Evolutionary conservation across 495 filamentous ascomycete species (phyloP), one percentile per base, ranked within the genome.

Genomic region (Chaetomium tenue): DNA sequence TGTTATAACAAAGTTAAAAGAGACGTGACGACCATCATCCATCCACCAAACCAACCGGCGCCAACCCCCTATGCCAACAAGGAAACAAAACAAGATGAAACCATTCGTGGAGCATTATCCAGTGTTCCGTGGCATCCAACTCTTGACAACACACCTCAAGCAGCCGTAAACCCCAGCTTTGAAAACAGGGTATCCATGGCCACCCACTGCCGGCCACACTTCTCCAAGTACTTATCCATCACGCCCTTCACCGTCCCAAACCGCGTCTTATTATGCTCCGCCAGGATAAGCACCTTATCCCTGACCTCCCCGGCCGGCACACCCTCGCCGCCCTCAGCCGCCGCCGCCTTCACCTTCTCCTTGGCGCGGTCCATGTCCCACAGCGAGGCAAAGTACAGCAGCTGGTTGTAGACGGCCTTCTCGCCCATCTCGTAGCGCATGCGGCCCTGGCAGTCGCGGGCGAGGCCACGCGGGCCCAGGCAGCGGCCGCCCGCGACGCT

Each of bases 131-230:
- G 23, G n/a, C 23, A 20, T 58, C 52, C 65, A 9, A 56, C 26
- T 18, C 20, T 20, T n/a, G 46, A 23, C 46, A 37, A 28, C 46
- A 13, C 18, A 51, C 37, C 57, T 61, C 6, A 30, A 30, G 61
- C 65, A 68, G 76, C 72, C 8, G 66, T 64, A 64, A 82, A 80
- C 39, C 83, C 83, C 18, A 85, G 55, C 75, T 83, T 84, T 3
- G 76, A 75, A 75, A 98, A 98, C 64, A 98, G 78, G 72, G 80
- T 86, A 76, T 93, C 92, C 94, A 98, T 98, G 63, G 90, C 90
- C 60, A 98, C 94, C 92, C 92, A 98, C 77, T 90, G 89, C 73
- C 92, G 81, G 40, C 95, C 94, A 81, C 92, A 97, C 81, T 92
- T 94, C 72, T 91, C 91, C 75, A 98, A 75, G 78, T 97, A 95